Conservation (phyloP, 2,329 filamentous ascomycete genomes). For the Cryphonectria naterciae region DNA sequence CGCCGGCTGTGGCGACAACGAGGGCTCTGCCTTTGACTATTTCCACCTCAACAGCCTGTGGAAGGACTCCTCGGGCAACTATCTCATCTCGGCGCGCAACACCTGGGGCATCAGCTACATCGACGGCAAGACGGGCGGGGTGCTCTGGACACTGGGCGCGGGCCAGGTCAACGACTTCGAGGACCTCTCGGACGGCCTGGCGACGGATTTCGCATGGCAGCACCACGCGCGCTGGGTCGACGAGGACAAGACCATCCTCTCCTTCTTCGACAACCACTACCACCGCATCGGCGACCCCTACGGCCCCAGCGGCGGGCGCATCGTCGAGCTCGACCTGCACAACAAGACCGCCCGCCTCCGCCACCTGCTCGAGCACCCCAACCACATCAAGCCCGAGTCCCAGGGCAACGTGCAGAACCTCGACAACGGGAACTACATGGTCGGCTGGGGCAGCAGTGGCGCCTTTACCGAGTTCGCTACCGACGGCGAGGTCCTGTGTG, state of each 20-base stretch:
- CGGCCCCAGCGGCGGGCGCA: constrained; percentile 31
- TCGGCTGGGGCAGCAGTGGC: constrained; percentile 51
- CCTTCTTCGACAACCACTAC: constrained; percentile 44
- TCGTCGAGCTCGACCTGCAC: constrained; percentile 35
- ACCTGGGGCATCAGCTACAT: constrained; percentile 37
- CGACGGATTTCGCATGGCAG: constrained; percentile 45
- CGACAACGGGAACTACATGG: constrained; percentile 55
- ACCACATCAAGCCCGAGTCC: constrained; percentile 25
- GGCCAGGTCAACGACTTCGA: constrained; percentile 41
- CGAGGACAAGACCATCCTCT: constrained; percentile 34
- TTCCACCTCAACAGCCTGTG: constrained; percentile 45
- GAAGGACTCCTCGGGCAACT: constrained; percentile 42
- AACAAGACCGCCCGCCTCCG: constrained; percentile 37
- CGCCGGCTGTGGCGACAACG: constrained; percentile 25
- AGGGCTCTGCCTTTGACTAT: constrained; percentile 39
- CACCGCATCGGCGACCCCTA: constrained; percentile 27
- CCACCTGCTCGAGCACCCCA: constrained; percentile 38
- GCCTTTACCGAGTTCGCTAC: constrained; percentile 28
- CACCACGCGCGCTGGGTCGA: constrained; percentile 41
- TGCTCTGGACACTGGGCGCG: constrained; percentile 42
- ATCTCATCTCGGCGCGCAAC: constrained; percentile 41
- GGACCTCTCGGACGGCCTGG: constrained; percentile 40
- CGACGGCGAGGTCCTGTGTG: constrained; percentile 30
- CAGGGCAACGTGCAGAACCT: constrained; percentile 58
- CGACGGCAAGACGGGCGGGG: constrained; percentile 34